phyloP scores from a whole-genome alignment of 2,329 filamentous ascomycete species.

The Penicillium oxalicum region DNA sequence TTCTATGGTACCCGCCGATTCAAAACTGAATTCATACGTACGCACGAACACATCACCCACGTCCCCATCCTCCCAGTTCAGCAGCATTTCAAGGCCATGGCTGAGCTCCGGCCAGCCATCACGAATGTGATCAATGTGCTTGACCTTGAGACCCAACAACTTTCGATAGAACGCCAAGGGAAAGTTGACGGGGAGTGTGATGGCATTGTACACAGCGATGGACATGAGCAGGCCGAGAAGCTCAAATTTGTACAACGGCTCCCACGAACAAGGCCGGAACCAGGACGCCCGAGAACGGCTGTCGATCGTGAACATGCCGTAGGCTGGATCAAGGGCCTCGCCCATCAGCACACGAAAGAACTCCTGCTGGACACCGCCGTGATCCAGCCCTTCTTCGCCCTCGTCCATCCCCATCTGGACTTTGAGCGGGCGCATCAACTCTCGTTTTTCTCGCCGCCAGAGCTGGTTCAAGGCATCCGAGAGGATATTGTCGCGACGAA shows the following conservation, averaged over 20 bases:
- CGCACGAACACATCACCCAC: conserved; percentile 77
- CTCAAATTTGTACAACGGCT: conserved; percentile 85
- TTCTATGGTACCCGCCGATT: conserved; percentile 49
- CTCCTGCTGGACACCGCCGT: conserved; percentile 92
- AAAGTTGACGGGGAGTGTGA: conserved; percentile 85
- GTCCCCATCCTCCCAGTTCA: conserved; percentile 73
- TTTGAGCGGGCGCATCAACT: conserved; percentile 79
- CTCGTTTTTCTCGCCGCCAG: conserved; percentile 76
- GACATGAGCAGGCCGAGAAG: conserved; percentile 82
- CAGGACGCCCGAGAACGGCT: conserved; percentile 71
- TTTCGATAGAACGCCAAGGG: conserved; percentile 78
- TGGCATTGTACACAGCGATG: conserved; percentile 84
- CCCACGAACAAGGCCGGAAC: conserved; percentile 77
- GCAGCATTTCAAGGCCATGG: conserved; percentile 64
- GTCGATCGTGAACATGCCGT: conserved; percentile 74
- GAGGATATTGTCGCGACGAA: conserved; percentile 62
- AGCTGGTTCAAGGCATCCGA: conserved; percentile 77
- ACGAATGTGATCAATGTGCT: conserved; percentile 66
- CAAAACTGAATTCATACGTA: conserved; percentile 78
- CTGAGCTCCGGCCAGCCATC: conserved; percentile 84
- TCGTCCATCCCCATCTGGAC: conserved; percentile 75
- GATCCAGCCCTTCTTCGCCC: conserved; percentile 85
- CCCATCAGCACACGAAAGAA: conserved; percentile 83
- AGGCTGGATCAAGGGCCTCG: conserved; percentile 70
- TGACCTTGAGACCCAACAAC: conserved; percentile 63